Conservation (phyloP, 371 early-diverging fungal species). For the Mortierella sp. region DNA sequence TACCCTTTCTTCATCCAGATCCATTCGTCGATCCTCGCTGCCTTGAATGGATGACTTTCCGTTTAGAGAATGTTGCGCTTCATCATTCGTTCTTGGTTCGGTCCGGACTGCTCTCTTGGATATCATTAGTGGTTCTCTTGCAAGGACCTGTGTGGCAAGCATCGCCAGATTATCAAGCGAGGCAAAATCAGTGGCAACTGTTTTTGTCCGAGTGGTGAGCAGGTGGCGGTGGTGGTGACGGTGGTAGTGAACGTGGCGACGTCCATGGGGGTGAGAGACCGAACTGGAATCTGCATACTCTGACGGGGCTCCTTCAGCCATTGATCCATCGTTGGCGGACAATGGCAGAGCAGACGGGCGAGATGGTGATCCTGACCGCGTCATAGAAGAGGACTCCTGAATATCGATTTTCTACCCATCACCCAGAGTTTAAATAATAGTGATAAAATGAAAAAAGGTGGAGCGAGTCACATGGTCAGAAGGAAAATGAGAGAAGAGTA, state of each 20-base stretch:
- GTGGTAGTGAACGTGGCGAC: conserved; percentile 40
- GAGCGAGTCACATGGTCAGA: no score
- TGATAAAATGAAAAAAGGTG: not conserved
- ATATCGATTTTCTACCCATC: conserved; percentile 9
- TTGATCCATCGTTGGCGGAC: no score
- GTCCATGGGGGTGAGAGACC: conserved; percentile 31
- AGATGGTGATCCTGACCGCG: conserved; percentile 5
- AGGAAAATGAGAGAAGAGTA: no score
- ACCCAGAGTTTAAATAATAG: conserved; percentile 1
- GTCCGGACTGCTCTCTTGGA: conserved; percentile 9
- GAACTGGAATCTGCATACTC: not conserved
- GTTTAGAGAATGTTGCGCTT: not conserved
- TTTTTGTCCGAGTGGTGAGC: not conserved
- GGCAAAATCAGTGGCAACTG: conserved; percentile 12
- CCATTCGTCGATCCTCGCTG: not conserved
- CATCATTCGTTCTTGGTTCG: no score
- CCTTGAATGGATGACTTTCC: not conserved
- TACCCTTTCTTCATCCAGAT: not conserved
- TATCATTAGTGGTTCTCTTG: conserved; percentile 29
- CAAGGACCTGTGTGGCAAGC: conserved; percentile 31
- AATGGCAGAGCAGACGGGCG: not conserved
- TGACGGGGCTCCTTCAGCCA: not conserved
- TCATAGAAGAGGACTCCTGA: conserved; percentile 6
- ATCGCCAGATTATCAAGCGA: conserved; percentile 30
- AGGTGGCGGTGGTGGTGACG: conserved; percentile 42